Conservation (phyloP, 805 yeast species). For the Naumovozyma castellii region DNA sequence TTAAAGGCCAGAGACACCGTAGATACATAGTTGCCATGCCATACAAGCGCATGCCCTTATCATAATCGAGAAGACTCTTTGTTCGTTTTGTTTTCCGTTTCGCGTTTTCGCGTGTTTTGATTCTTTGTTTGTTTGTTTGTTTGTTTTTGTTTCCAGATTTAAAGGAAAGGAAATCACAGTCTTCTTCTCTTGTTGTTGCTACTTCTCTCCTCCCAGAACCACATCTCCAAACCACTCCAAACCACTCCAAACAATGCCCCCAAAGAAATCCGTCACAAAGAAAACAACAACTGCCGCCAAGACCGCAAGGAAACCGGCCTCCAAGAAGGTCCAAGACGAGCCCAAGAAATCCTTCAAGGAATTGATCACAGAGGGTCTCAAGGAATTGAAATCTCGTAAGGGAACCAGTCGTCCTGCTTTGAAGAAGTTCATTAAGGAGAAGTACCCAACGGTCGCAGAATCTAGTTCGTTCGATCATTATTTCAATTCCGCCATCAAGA, state of each 20-base stretch:
- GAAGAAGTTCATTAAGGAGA: slow-evolving; percentile 62
- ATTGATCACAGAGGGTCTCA: slow-evolving; percentile 47
- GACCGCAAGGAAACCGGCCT: slow-evolving; percentile 4
- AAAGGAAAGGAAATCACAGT: too few relatives aligned
- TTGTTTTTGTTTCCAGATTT: too few relatives aligned
- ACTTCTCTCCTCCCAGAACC: too few relatives aligned
- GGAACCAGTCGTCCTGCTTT: slow-evolving; percentile 83
- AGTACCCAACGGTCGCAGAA: slow-evolving; percentile 44
- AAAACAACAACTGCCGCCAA: slow-evolving; percentile 6
- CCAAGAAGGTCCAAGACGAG: slow-evolving; percentile 1
- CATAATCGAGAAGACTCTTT: too few relatives aligned
- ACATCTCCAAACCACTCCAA: too few relatives aligned
- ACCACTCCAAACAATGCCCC: slow-evolving; percentile 4
- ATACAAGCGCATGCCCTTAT: too few relatives aligned
- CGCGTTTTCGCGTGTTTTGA: too few relatives aligned
- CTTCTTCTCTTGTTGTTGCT: too few relatives aligned
- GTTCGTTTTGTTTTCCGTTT: too few relatives aligned
- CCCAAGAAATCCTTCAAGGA: slow-evolving; percentile 21
- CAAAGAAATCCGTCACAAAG: slow-evolving; percentile 3
- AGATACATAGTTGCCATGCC: too few relatives aligned
- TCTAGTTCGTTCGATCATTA: slow-evolving; percentile 62
- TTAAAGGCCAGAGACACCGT: too few relatives aligned
- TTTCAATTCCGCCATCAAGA: slow-evolving; percentile 70
- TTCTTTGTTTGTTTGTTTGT: too few relatives aligned
- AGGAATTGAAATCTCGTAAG: slow-evolving; percentile 54